Evolutionary conservation across 495 filamentous ascomycete genomes (phyloP).

Genomic region (Entonaema liquescens): DNA sequence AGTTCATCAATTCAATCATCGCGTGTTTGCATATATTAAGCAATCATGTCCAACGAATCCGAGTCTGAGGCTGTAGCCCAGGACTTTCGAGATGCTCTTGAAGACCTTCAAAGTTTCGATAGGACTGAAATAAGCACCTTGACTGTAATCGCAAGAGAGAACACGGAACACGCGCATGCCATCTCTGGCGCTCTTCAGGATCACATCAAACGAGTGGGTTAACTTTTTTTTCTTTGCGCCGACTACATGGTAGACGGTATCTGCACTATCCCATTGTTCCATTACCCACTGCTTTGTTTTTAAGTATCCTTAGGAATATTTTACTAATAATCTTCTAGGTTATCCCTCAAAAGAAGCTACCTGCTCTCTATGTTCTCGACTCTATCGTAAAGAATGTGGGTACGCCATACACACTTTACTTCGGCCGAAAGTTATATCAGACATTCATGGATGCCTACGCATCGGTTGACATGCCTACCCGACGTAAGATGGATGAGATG

Average conservation of each 20-base stretch:
- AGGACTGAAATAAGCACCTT: slow-evolving; percentile 93
- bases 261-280: slow-evolving; percentile 2
- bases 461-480: slow-evolving; percentile 79
- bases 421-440: slow-evolving; percentile 87
- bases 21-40: slow-evolving; percentile 32
- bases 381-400: slow-evolving; percentile 99
- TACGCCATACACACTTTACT: slow-evolving; percentile 93
- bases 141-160: slow-evolving; percentile 95
- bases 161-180: slow-evolving; percentile 89
- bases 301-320: not conserved
- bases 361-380: slow-evolving; percentile 96
- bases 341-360: slow-evolving; percentile 83
- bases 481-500: slow-evolving; percentile 94
- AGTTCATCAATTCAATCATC: slow-evolving; percentile 18
- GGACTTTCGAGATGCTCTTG: slow-evolving; percentile 92
- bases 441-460: slow-evolving; percentile 97
- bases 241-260: slow-evolving; percentile 3
- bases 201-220: slow-evolving; percentile 90
- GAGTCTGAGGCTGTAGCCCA: slow-evolving; percentile 89
- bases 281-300: not conserved
- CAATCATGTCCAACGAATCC: slow-evolving; percentile 73
- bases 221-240: slow-evolving; percentile 8
- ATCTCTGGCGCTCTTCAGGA: slow-evolving; percentile 89
- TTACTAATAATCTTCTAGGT: slow-evolving; percentile 64
- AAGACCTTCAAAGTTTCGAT: slow-evolving; percentile 88